Conservation (phyloP, 345 rosid species). For the Eucalyptus curtisii region DNA sequence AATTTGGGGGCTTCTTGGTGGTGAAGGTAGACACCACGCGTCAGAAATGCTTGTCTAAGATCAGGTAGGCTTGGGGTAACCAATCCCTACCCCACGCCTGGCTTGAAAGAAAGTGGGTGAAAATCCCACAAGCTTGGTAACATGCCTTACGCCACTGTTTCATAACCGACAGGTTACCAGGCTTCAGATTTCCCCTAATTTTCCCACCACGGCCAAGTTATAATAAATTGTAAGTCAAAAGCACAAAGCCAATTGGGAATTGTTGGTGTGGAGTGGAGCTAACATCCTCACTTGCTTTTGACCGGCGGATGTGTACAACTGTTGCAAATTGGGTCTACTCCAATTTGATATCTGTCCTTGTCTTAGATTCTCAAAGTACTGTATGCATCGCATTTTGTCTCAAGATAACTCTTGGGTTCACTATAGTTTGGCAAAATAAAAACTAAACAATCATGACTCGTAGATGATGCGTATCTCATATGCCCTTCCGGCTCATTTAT, state of each 20-base stretch:
- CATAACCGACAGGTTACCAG: no score
- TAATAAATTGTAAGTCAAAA: neutral
- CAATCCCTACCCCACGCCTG: no score
- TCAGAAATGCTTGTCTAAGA: no score
- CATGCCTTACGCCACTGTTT: no score
- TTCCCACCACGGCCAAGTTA: neutral
- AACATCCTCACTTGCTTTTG: neutral
- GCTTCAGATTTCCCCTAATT: no score
- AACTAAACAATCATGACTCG: neutral
- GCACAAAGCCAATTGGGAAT: neutral
- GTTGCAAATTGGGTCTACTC: neutral
- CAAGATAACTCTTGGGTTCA: accelerated
- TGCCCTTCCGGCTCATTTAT: neutral
- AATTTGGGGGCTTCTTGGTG: no score
- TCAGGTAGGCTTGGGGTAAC: no score
- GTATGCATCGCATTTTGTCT: neutral
- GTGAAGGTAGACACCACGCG: no score
- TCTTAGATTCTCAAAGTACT: neutral
- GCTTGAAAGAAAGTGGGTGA: no score
- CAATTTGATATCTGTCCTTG: neutral
- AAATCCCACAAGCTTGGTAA: no score
- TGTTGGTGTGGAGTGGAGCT: neutral
- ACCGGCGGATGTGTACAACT: neutral
- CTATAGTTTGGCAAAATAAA: neutral
- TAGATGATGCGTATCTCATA: neutral